Base-by-base conservation (phyloP, 2,329 filamentous ascomycete genomes). In the Ophiostoma piceae region DNA sequence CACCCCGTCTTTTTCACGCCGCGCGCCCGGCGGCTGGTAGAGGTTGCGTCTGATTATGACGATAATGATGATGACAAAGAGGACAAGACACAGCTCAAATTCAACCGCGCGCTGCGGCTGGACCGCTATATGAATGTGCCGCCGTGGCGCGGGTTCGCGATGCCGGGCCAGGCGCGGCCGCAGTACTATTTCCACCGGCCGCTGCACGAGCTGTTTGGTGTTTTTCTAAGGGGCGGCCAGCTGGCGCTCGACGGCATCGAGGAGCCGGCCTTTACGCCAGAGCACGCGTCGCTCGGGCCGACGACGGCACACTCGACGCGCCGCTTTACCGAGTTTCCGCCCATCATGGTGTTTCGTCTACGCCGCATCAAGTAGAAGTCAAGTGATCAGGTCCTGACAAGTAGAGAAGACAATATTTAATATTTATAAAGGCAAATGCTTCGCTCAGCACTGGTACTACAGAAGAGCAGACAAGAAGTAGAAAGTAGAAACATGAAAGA, bases 1-100 rank as follows among this genome's bases (percentile, higher is more conserved):
- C 83, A 84, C 71, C 83, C 83, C 6, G 79, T 82, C 4, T 83
- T 84, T 75, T 81, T 82, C 73, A 84, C 83, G 3, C 80, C 81
- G 1, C 79, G 1, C 75, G 77, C 8, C 79, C 80, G 5, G 16
- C 47, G 47, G 8, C 19, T 54, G 1, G n/a, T 54, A 3, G 47
- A 54, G 9, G 47, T 54, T n/a, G 5, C n/a, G 19, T n/a, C 7
- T 6, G 47, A 54, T 7, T 54, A 54, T 11, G 47, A 54, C 19
- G 19, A 54, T 9, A 16, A 9, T 6, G 19, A 54, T 5, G 19
- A 54, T 54, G 19, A 16, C 39, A 35, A 35, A 3, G 12, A 43
- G 7, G 47, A 11, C 47, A 26, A 54, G 47, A 54, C 47, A 8
- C 8, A 3, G 47, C 22, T 22, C 76, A 76, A 29, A 76, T 84